Percentiles rank a stretch among this genome's conserved stretches.
Conservation (phyloP, 805 yeast genomes). For the Candida namnaoensis region DNA sequence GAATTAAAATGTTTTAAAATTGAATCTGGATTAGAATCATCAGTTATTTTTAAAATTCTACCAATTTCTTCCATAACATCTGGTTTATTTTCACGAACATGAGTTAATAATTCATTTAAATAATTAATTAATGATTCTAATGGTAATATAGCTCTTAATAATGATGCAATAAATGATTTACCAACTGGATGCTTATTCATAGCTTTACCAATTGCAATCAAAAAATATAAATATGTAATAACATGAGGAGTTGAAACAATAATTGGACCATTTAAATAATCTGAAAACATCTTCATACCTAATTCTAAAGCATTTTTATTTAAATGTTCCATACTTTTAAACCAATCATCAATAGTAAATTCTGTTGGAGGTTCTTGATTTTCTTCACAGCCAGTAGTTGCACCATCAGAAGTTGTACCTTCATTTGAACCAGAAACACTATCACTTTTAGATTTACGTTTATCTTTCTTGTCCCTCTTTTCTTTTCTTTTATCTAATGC, state of each 20-base stretch:
- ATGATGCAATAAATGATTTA: constrained; percentile 37
- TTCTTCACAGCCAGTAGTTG: constrained; percentile 3
- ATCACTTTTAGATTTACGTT: constrained; percentile 13
- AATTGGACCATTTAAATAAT: constrained; percentile 60
- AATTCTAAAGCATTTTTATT: constrained; percentile 61
- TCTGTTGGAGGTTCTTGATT: too few species aligned
- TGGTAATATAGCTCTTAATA: constrained; percentile 52
- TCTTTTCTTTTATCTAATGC: constrained; percentile 65
- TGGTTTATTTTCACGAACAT: constrained; percentile 15
- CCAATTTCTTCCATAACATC: constrained; percentile 7
- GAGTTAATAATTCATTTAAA: constrained; percentile 45
- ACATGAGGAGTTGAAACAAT: constrained; percentile 65
- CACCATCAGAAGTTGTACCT: constrained; percentile 1
- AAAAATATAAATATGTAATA: constrained; percentile 69
- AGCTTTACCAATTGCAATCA: constrained; percentile 55
- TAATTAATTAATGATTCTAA: constrained; percentile 60
- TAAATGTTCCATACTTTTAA: constrained; percentile 40
- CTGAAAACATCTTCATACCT: constrained; percentile 57
- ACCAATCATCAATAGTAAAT: constrained; percentile 40
- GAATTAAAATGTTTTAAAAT: constrained; percentile 46
- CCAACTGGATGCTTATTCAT: constrained; percentile 35
- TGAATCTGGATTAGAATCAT: too few species aligned
- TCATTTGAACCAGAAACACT: constrained; percentile 7
- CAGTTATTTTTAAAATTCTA: constrained; percentile 14
- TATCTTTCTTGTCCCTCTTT: constrained; percentile 58